These are phyloP conservation scores for Straminergon stramineum DNA, from an alignment of 225 moss, liverwort and hornwort species.

Conservation along the genomic window DNA sequence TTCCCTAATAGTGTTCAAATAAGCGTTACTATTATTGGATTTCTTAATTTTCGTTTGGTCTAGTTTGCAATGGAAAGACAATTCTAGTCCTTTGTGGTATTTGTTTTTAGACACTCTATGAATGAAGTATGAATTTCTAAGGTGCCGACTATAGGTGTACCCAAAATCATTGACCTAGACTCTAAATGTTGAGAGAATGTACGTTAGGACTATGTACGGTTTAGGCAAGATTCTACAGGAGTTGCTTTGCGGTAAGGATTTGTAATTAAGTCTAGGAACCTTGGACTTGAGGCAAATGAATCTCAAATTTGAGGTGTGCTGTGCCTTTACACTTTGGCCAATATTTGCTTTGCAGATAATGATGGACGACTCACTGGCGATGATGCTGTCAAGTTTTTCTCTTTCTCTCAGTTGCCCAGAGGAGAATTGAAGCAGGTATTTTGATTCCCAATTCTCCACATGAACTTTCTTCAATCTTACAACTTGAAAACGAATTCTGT, in stretches of 20 bases:
- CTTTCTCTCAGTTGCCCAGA: conserved; percentile 69
- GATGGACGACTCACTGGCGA: conserved; percentile 92
- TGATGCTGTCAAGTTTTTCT: conserved; percentile 97
- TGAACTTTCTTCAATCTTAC: not conserved
- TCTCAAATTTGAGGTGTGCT: no score
- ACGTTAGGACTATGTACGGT: no score
- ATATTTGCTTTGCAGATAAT: conserved; percentile 34
- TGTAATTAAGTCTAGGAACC: not conserved
- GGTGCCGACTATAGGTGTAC: not conserved
- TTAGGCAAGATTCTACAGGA: not conserved
- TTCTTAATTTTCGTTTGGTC: not conserved
- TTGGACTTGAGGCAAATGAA: not conserved
- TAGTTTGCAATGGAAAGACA: not conserved
- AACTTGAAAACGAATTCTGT: not conserved
- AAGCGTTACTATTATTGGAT: not conserved
- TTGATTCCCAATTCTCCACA: not conserved
- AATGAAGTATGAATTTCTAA: not conserved
- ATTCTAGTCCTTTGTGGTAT: not conserved
- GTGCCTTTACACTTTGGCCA: not conserved
- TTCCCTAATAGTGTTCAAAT: not conserved
- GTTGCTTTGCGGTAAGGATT: not conserved
- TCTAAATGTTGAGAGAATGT: not conserved
- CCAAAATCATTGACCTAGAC: not conserved
- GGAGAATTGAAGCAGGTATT: conserved; percentile 81
- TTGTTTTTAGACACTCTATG: not conserved